Conservation (phyloP, 768 basidiomycete genomes). For the Nevesoporus exiguus region DNA sequence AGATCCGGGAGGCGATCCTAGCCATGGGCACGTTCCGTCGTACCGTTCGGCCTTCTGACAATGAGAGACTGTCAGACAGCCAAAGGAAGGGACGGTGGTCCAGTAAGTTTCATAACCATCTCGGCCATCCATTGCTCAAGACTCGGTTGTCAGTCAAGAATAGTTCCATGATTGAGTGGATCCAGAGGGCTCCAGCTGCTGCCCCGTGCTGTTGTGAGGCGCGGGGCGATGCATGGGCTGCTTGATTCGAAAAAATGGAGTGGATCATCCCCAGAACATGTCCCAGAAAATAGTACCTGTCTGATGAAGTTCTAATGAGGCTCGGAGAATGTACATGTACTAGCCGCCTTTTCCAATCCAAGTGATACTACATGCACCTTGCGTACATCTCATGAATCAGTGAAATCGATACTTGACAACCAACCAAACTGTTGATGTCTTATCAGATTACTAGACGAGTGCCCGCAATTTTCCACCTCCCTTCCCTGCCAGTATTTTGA, state of each 20-base stretch:
- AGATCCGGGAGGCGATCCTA: constrained; percentile 17
- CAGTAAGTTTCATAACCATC: neutral
- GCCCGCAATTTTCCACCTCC: no score
- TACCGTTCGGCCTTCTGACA: neutral
- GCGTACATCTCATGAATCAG: no score
- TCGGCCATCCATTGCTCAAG: neutral
- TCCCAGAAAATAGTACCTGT: no score
- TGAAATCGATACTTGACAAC: no score
- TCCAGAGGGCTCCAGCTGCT: neutral
- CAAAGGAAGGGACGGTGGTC: neutral
- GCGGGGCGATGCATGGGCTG: neutral
- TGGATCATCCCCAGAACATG: no score
- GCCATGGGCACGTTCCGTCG: constrained; percentile 19
- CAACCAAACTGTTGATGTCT: no score
- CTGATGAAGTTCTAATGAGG: no score
- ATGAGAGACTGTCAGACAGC: neutral
- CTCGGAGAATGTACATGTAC: no score
- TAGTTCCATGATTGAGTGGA: neutral
- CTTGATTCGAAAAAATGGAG: neutral
- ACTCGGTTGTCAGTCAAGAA: neutral
- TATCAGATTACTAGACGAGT: no score
- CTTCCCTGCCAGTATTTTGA: no score
- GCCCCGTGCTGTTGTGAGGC: neutral
- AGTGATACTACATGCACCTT: no score
- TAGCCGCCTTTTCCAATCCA: no score